Evolutionary conservation across 1,284 basidiomycete species (phyloP).

Genomic region (Cryptococcus sp.): DNA sequence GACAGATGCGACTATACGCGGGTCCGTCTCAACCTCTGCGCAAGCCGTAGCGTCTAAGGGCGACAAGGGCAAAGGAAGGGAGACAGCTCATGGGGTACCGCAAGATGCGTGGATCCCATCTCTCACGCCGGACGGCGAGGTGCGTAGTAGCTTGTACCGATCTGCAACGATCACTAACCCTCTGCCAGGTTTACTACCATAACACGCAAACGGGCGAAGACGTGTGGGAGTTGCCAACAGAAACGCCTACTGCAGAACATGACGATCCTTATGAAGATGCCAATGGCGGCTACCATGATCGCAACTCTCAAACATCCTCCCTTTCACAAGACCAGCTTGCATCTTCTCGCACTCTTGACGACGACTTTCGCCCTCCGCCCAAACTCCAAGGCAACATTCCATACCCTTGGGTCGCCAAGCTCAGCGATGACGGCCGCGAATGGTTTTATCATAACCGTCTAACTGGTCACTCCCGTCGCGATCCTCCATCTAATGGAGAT

Average conservation of each 20-base stretch:
- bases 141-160: constrained; percentile 29
- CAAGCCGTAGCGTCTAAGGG: neutral
- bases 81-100: constrained; percentile 8
- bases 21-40: constrained; percentile 13
- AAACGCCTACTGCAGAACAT: constrained; percentile 52
- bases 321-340: constrained; percentile 17
- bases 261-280: constrained; percentile 55
- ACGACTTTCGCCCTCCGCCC: constrained; percentile 34
- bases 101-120: constrained; percentile 54
- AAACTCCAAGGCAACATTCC: constrained; percentile 62
- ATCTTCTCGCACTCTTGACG: neutral
- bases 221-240: constrained; percentile 72
- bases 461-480: constrained; percentile 65
- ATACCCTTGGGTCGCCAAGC: constrained; percentile 73
- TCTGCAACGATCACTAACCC: neutral
- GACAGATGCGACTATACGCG: constrained; percentile 33
- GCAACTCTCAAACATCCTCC: neutral
- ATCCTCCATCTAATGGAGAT: constrained; percentile 20
- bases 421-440: constrained; percentile 79
- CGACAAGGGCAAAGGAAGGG: constrained; percentile 4
- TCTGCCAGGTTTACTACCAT: constrained; percentile 80
- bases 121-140: constrained; percentile 52
- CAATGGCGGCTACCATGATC: constrained; percentile 13
- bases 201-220: constrained; percentile 88
- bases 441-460: constrained; percentile 76